phyloP scores from a whole-genome alignment of 2,329 filamentous ascomycete genomes.

The Akanthomyces uredinophilus region DNA sequence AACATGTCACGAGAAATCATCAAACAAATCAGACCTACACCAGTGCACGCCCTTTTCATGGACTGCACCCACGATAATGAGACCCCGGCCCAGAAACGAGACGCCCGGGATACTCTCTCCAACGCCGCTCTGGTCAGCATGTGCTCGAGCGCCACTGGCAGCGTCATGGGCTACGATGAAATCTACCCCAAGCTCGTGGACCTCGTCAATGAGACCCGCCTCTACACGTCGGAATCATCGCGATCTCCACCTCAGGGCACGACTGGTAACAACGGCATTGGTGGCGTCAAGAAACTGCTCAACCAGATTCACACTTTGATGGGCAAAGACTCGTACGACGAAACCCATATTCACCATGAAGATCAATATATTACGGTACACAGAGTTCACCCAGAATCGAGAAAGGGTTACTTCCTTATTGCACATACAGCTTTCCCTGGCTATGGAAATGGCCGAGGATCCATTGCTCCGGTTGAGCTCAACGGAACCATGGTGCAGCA shows the following conservation, averaged over 20 bases:
- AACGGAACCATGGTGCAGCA: slow-evolving; percentile 79
- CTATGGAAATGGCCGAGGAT: slow-evolving; percentile 77
- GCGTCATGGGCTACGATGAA: slow-evolving; percentile 97
- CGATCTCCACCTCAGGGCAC: slow-evolving; percentile 54
- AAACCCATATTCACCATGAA: slow-evolving; percentile 95
- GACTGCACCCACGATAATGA: slow-evolving; percentile 99
- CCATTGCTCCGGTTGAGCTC: slow-evolving; percentile 73
- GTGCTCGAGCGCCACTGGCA: slow-evolving; percentile 91
- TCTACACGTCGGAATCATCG: slow-evolving; percentile 76
- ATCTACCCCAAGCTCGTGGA: slow-evolving; percentile 92
- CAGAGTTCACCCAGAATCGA: slow-evolving; percentile 82
- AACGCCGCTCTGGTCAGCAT: slow-evolving; percentile 93
- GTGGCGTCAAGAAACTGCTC: slow-evolving; percentile 82
- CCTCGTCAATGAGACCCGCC: slow-evolving; percentile 79
- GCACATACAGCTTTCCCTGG: slow-evolving; percentile 94
- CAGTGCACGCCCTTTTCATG: slow-evolving; percentile 94
- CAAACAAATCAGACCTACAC: slow-evolving; percentile 76
- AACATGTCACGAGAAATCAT: slow-evolving; percentile 57
- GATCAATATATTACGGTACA: slow-evolving; percentile 96
- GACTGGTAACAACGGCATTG: slow-evolving; percentile 72
- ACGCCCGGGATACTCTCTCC: slow-evolving; percentile 87
- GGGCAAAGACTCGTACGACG: slow-evolving; percentile 90
- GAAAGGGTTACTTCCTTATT: slow-evolving; percentile 92
- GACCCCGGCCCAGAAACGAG: slow-evolving; percentile 88
- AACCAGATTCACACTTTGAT: slow-evolving; percentile 94